Evolutionary conservation across 73 alveolate genomes (phyloP).

Genomic region (Tetrahymena elliotti): DNA sequence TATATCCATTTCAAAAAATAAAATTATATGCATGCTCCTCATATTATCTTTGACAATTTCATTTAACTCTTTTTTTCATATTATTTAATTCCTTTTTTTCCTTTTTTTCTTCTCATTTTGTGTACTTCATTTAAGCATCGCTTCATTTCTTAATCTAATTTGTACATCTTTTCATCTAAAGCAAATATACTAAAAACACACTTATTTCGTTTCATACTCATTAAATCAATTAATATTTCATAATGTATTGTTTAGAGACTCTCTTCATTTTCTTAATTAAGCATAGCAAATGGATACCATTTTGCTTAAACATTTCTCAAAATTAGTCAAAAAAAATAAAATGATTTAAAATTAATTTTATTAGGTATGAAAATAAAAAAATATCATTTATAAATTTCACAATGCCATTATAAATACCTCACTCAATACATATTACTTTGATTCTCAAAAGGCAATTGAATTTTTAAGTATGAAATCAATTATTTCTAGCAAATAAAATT

Average conservation of each 20-base stretch:
- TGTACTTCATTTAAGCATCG: background rate
- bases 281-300: no score
- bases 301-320: no score
- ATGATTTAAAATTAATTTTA: no score
- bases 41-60: background rate
- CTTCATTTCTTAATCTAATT: background rate
- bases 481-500: no score
- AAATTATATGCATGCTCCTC: constrained; percentile 1
- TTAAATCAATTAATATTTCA: no score
- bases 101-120: background rate
- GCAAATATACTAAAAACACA: background rate
- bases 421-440: no score
- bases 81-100: background rate
- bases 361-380: no score
- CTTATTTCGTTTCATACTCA: background rate
- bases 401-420: no score
- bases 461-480: no score
- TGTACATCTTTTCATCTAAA: background rate
- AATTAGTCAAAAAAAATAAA: no score
- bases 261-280: background rate
- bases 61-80: background rate
- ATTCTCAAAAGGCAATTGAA: no score
- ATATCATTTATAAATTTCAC: no score
- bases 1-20: background rate
- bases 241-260: background rate